A percentile compares a stretch with the other conserved stretches of the same genome.
Evolutionary conservation across 1,284 basidiomycete genomes (phyloP).

Genomic region (Microbotryum intermedium): DNA sequence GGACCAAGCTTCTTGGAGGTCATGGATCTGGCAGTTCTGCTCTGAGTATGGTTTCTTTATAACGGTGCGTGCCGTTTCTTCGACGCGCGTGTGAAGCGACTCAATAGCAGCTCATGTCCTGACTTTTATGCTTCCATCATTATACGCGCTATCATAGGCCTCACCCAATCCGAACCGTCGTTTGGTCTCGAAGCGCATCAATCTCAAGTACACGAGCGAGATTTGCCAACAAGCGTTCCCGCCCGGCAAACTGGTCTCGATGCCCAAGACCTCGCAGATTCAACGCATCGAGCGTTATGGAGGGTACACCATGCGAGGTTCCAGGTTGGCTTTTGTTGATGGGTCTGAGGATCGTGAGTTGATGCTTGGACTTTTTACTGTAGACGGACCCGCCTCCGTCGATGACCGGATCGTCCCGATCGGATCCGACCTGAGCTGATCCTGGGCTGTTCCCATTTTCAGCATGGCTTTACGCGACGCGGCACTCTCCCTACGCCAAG

Average conservation of each 20-base stretch:
- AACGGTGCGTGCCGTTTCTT: not conserved
- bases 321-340: constrained; percentile 31
- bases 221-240: constrained; percentile 75
- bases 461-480: constrained; percentile 44
- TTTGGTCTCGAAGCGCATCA: constrained; percentile 63
- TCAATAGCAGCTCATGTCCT: not conserved
- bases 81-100: constrained; percentile 38
- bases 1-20: constrained; percentile 60
- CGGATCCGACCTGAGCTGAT: not conserved
- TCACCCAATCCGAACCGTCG: constrained; percentile 54
- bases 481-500: constrained; percentile 44
- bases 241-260: constrained; percentile 52
- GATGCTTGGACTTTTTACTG: too few species aligned
- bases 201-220: constrained; percentile 66
- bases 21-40: constrained; percentile 72
- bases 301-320: constrained; percentile 7
- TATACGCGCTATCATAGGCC: constrained; percentile 43
- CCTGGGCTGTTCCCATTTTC: not conserved
- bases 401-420: too few species aligned
- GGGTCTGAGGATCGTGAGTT: constrained; percentile 30
- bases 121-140: not conserved
- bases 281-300: constrained; percentile 27
- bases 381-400: not conserved
- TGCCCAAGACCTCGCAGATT: constrained; percentile 28
- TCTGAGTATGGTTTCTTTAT: constrained; percentile 7